Percentiles rank a stretch among this genome's conserved stretches.
Conservation (phyloP, 208 protist genomes). For the Vickermania ingenoplastis region DNA sequence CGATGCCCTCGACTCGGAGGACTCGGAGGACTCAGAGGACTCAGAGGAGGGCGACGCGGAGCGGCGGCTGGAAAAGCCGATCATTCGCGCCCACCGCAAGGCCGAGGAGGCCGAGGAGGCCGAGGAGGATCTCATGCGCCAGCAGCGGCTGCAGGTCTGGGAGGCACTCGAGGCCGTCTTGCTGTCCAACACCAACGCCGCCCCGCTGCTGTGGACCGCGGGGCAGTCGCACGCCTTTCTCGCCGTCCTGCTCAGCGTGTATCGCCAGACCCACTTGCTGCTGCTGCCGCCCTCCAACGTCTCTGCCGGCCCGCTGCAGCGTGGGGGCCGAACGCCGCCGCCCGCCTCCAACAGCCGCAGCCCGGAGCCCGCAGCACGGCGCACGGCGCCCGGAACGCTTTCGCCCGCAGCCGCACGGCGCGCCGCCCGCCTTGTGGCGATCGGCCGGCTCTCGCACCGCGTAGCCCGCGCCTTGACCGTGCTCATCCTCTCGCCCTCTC, state of each 20-base stretch:
- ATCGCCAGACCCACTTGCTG: not conserved
- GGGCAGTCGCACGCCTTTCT: not conserved
- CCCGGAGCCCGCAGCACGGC: not conserved
- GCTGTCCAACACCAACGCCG: not conserved
- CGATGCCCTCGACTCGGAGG: too few species aligned
- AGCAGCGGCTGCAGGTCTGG: not conserved
- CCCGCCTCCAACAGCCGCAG: not conserved
- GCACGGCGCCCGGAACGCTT: not conserved
- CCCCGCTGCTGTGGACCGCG: not conserved
- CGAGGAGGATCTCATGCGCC: not conserved
- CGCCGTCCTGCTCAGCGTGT: not conserved
- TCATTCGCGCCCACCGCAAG: too few species aligned
- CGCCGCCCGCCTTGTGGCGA: not conserved
- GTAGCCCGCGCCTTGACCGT: not conserved
- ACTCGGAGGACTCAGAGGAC: too few species aligned
- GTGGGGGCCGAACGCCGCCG: not conserved
- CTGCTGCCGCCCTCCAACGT: not conserved
- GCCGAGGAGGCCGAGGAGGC: not conserved
- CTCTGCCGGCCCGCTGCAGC: not conserved
- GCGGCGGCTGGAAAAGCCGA: too few species aligned
- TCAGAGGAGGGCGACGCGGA: too few species aligned
- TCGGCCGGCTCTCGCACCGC: not conserved
- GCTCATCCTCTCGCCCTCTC: not conserved
- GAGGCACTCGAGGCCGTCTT: not conserved
- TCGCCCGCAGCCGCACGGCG: not conserved